Percentiles rank a stretch among this genome's conserved stretches.
Conservation (phyloP, 305 asterid genomes). For the Rubia occidens region DNA sequence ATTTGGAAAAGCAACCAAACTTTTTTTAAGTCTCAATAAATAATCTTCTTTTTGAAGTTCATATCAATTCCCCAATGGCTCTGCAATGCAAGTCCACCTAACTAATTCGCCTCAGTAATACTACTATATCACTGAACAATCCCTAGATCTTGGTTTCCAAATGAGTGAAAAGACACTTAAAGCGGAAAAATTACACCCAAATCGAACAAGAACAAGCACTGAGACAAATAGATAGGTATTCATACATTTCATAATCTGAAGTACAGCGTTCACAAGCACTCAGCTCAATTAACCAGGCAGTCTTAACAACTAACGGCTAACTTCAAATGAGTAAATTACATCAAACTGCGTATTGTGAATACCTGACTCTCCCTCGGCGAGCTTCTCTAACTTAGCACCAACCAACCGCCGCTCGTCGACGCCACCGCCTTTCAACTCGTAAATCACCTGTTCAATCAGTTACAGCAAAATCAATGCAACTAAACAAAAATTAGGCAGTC, state of each 20-base stretch:
- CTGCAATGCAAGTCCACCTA: not conserved
- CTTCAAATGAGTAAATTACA: not conserved
- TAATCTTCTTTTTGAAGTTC: not conserved
- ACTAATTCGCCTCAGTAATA: not conserved
- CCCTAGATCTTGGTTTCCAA: not conserved
- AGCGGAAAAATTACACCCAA: not conserved
- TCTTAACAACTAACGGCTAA: not conserved
- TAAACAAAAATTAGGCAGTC: not conserved
- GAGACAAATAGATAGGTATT: not conserved
- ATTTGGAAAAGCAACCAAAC: not conserved
- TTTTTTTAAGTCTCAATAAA: not conserved
- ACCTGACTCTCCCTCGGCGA: conserved; percentile 98
- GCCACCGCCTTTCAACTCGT: conserved; percentile 97
- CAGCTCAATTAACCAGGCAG: not conserved
- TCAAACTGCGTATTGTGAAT: not conserved
- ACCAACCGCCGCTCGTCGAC: conserved; percentile 97
- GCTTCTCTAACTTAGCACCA: conserved; percentile 94
- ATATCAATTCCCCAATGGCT: not conserved
- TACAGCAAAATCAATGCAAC: not conserved
- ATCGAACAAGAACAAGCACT: not conserved
- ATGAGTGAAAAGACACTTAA: not conserved
- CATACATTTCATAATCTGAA: not conserved
- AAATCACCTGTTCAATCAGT: conserved; percentile 51
- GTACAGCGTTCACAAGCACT: not conserved
- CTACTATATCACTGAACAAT: not conserved